Evolutionary conservation across 345 rosid species (phyloP), one percentile per base, ranked within the genome.

Genomic region (Theobroma cacao): DNA sequence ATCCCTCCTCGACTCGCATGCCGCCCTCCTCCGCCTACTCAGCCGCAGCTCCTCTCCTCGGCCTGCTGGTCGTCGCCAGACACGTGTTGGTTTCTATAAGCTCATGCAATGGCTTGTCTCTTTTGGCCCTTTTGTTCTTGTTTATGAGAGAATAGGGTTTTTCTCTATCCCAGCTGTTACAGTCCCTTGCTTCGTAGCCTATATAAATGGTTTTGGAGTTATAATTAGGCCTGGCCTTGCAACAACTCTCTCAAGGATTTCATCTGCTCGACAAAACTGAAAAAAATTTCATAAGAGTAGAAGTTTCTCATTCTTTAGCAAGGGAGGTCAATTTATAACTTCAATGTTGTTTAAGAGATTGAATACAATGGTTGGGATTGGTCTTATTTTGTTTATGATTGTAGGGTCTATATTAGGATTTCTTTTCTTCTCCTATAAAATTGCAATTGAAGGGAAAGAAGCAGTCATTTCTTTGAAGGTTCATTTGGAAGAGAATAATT

Each of bases 401-500:
- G n/a, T 59, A 24, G 68, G 77, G 53, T 74, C 77, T 24, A 38
- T 58, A 12, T 11, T 59, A 15, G 77, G 77, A 11, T 59, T 58
- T 17, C 20, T 59, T 45, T 74, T 74, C 55, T 74, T 74, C 45
- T 56, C 77, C 24, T 74, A 74, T 28, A 74, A 74, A 48, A 74
- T 59, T 74, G 77, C 38, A 38, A 61, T 59, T 40, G 77, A 74
- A 74, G 67, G 77, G 65, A 74, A 60, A 74, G 77, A 53, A 15
- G 55, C 77, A 7, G 68, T 59, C 20, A 58, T 74, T 26, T 74
- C 77, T 5, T 28, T 74, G 68, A 74, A 74, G 66, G 59, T 59
- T 43, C 67, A 61, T 13, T 14, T 58, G 67, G 55, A 74, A 74
- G 52, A 58, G 17, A 74, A 61, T 33, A 74, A 74, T 5, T 74